Percentiles rank a stretch among this genome's conserved stretches.
Conservation (phyloP, 1,284 basidiomycete species). For the Boletus chippewaensis region DNA sequence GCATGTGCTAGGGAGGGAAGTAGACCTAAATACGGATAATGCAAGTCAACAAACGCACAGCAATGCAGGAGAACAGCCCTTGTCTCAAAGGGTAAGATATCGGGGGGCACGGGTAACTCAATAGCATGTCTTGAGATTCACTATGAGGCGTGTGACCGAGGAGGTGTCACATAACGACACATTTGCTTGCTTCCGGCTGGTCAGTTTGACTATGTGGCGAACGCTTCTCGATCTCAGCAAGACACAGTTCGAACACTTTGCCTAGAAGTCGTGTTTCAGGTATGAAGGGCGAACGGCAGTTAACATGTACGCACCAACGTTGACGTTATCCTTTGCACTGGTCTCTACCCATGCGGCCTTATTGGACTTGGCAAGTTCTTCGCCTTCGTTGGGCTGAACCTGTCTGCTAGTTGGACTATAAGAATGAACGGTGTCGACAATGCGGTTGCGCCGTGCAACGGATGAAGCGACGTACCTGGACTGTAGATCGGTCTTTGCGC, state of each 20-base stretch:
- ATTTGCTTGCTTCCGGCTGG: slow-evolving; percentile 50
- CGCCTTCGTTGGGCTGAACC: slow-evolving; percentile 69
- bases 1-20: slow-evolving; percentile 18
- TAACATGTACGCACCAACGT: slow-evolving; percentile 63
- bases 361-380: slow-evolving; percentile 67
- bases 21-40: slow-evolving; percentile 35
- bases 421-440: slow-evolving; percentile 24
- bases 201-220: slow-evolving; percentile 53
- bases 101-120: slow-evolving; percentile 29
- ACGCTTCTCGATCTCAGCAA: slow-evolving; percentile 80
- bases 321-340: slow-evolving; percentile 83
- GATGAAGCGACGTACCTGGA: slow-evolving; percentile 46
- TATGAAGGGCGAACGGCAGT: slow-evolving; percentile 1
- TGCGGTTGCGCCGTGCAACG: slow-evolving; percentile 10
- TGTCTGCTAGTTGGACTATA: slow-evolving; percentile 50
- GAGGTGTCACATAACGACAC: slow-evolving; percentile 60
- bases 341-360: slow-evolving; percentile 83
- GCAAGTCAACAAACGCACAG: slow-evolving; percentile 31
- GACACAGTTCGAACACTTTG: slow-evolving; percentile 84
- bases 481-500: slow-evolving; percentile 87
- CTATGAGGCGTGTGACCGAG: slow-evolving; percentile 12
- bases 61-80: slow-evolving; percentile 24
- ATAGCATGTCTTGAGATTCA: slow-evolving; percentile 21
- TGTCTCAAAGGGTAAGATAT: slow-evolving; percentile 27
- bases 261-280: slow-evolving; percentile 38